Evolutionary conservation across 1,284 basidiomycete genomes (phyloP), one percentile per base, ranked within the genome.

Genomic region (Hemileia vastatrix): DNA sequence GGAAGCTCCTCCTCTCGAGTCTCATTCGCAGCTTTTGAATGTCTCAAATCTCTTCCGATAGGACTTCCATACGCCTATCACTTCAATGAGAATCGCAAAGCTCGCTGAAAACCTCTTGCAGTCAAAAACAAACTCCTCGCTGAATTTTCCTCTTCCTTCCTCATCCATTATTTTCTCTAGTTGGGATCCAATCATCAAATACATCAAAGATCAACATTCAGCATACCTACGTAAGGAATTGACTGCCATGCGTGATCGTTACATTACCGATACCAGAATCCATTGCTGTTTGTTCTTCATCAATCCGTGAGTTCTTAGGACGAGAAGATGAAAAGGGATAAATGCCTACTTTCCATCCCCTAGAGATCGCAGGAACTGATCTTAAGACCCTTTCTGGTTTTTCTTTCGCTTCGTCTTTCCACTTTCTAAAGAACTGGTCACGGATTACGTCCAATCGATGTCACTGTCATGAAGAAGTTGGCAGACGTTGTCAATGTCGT

Each of bases 151-250:
- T 18, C 51, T 15, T 9, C 18, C 11, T 21, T 3, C 31, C 4
- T 9, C 56, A 33, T 27, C 21, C 3, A 6, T 5, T 33, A 11
- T 47, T 19, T 45, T 27, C 45, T 49, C 9, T 64, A 90, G 89
- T 83, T 98, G 94, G 94, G 94, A 98, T 75, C 89, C 94, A 31
- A 96, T 97, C 72, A 83, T 97, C 77, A 95, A 95, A 79, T 95
- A 97, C 79, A 97, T 96, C 80, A 89, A 92, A 80, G 69, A 75
- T 54, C 73, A 75, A 61, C 73, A 75, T 60, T 68, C 65, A 23
- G 71, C 73, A n/a, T 75, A 75, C 58, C 69, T 75, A 40, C 66
- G 73, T 23, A 75, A 75, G 59, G 73, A 75, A 62, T 66, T 75
- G 2, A 75, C 73, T 3, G 73, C 73, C 15, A 72, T 74, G 69